These are phyloP conservation scores for Guillardia theta DNA, from an alignment of 78 protist species.

Conservation along the genomic window DNA sequence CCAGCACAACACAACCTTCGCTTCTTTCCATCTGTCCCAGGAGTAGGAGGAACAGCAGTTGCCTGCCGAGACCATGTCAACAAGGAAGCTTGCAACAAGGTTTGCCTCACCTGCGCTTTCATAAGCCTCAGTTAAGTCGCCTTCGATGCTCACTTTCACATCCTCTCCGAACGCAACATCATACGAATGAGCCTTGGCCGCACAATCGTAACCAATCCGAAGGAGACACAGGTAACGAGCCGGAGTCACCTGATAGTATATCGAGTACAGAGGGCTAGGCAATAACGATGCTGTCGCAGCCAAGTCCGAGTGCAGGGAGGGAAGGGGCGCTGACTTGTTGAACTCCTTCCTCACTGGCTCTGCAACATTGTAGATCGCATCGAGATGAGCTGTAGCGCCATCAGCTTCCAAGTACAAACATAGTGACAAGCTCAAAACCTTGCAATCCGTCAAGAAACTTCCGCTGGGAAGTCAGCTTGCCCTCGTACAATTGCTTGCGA, in stretches of 20 bases:
- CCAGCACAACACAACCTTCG: too few relatives aligned
- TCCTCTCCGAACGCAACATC: neutral
- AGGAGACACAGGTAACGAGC: too few relatives aligned
- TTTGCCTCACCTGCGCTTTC: neutral
- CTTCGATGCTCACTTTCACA: neutral
- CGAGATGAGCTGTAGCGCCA: neutral
- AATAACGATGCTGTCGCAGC: neutral
- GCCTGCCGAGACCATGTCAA: too few relatives aligned
- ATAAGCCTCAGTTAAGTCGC: neutral
- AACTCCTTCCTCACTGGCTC: neutral
- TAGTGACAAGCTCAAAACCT: too few relatives aligned
- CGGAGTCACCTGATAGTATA: slow-evolving; percentile 21
- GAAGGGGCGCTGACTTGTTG: neutral
- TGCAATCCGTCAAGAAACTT: neutral
- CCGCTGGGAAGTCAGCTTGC: neutral
- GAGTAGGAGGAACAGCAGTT: too few relatives aligned
- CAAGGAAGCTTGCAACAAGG: neutral
- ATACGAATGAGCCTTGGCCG: neutral
- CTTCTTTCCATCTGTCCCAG: neutral
- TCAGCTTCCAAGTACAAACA: too few relatives aligned
- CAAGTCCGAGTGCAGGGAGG: neutral
- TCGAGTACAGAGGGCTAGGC: neutral
- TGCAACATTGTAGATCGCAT: neutral
- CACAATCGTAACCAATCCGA: too few relatives aligned
- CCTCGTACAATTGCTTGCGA: neutral